Base-by-base conservation (phyloP, 768 basidiomycete species). In the Asterophora parasitica region DNA sequence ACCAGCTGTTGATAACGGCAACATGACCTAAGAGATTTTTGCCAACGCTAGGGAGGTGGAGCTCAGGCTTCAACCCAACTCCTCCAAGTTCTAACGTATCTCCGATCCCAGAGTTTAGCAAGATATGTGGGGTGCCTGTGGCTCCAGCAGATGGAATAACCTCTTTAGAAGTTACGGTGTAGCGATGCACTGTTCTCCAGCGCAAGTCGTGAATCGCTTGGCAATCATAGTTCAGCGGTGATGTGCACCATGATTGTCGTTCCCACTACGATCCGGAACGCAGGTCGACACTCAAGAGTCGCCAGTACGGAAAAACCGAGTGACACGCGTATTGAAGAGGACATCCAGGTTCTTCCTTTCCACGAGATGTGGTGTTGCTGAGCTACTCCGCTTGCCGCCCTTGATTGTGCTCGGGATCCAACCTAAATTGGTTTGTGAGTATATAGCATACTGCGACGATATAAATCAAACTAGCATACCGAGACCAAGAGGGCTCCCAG, bases 81-180 rank as follows among this genome's bases (percentile, higher is more conserved):
- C 35, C 36, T 2, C 31, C 7, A 1, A 67, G 58, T 26, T 54
- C 58, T 15, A 43, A 11, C 9, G 37, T 27, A 28, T 60, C 53
- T 3, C 70, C 70, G 34, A 71, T 68, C n/a, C 68, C 68, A 17
- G 65, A 67, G 12, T 60, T 55, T 30, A 65, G 42, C 2, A 70
- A 53, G 26, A 70, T 56, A 6, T 61, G 56, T 0, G 69, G 66
- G 4, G 65, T 66, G 12, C 60, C 65, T 37, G 68, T 53, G 3
- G 63, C 50, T 8, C 70, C 70, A 10, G 66, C 67, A 1, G 61
- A 63, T 7, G 83, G 56, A 5, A 83, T 69, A 34, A 83, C 67
- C 54, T 83, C 81, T 50, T 76, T 78, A 47, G 57, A 59, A 0
- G 79, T n/a, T n/a, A n/a, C 81, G 4, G 48, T 58, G 17, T 64